A percentile compares a stretch with the other conserved stretches of the same genome.
Conservation (phyloP, 345 rosid species). For the Zanthoxylum bungeanum region DNA sequence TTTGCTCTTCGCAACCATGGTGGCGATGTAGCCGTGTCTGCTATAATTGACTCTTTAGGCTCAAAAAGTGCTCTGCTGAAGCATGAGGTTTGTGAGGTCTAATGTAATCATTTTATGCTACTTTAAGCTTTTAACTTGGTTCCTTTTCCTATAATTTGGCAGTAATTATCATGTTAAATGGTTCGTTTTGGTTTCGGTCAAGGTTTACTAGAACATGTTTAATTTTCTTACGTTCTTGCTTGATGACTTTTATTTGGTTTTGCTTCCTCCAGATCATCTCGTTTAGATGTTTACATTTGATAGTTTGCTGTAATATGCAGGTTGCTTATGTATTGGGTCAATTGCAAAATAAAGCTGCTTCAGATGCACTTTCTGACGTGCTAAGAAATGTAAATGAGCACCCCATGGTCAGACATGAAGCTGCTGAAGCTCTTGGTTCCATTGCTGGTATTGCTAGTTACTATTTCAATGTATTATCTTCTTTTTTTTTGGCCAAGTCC, state of each 20-base stretch:
- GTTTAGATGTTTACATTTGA: slow-evolving; percentile 8
- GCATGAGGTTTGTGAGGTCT: slow-evolving; percentile 67
- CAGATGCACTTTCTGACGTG: slow-evolving; percentile 68
- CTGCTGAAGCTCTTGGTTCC: slow-evolving; percentile 97
- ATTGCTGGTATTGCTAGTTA: slow-evolving; percentile 58
- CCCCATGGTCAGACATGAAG: slow-evolving; percentile 98
- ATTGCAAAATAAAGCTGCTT: slow-evolving; percentile 83
- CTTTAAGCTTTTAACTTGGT: background rate
- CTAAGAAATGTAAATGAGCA: slow-evolving; percentile 72
- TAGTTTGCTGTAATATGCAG: slow-evolving; percentile 33
- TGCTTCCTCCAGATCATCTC: background rate
- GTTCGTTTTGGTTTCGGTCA: background rate
- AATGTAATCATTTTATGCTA: slow-evolving; percentile 15
- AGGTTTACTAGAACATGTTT: background rate
- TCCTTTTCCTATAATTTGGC: background rate
- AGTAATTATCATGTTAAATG: background rate
- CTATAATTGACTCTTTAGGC: slow-evolving; percentile 73
- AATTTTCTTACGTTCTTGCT: slow-evolving; percentile 7
- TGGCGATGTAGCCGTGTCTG: slow-evolving; percentile 74
- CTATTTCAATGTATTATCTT: background rate
- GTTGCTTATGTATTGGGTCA: slow-evolving; percentile 98
- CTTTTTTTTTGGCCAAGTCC: background rate
- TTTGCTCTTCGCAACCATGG: slow-evolving; percentile 86
- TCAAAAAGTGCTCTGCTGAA: slow-evolving; percentile 81
- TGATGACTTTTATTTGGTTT: background rate